Conservation (phyloP, 1,139 yeast genomes). For the Magnusiomyces tetraspermus region DNA sequence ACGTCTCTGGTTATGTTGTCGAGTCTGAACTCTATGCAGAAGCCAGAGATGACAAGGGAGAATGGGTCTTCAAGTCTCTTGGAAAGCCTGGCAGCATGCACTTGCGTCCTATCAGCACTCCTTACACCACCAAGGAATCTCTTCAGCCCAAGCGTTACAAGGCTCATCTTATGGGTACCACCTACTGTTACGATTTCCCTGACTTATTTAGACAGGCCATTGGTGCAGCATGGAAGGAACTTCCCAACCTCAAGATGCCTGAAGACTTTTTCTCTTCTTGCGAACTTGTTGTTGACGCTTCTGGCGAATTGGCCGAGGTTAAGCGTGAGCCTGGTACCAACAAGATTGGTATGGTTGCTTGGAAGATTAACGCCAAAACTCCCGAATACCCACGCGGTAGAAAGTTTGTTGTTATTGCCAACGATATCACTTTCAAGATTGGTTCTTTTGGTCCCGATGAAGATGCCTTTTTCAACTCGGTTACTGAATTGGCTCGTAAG, state of each 20-base stretch:
- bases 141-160: slow-evolving; percentile 96
- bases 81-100: slow-evolving; percentile 90
- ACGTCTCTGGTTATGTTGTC: slow-evolving; percentile 94
- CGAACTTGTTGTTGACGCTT: slow-evolving; percentile 70
- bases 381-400: slow-evolving; percentile 98
- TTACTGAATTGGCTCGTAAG: slow-evolving; percentile 83
- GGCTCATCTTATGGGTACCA: slow-evolving; percentile 97
- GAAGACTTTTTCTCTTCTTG: slow-evolving; percentile 68
- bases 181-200: slow-evolving; percentile 97
- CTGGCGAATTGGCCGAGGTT: slow-evolving; percentile 74
- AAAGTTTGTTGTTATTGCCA: slow-evolving; percentile 83
- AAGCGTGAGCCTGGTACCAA: slow-evolving; percentile 95
- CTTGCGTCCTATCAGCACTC: slow-evolving; percentile 87
- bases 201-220: slow-evolving; percentile 94
- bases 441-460: slow-evolving; percentile 99
- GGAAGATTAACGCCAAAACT: slow-evolving; percentile 81
- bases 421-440: slow-evolving; percentile 93
- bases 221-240: slow-evolving; percentile 71
- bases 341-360: slow-evolving; percentile 95
- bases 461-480: slow-evolving; percentile 81
- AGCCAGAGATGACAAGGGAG: slow-evolving; percentile 82
- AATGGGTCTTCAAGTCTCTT: slow-evolving; percentile 92
- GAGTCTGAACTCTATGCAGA: slow-evolving; percentile 92
- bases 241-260: slow-evolving; percentile 44
- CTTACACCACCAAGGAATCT: slow-evolving; percentile 96